Evolutionary conservation across 495 filamentous ascomycete genomes (phyloP).

Genomic region (Venustampulla echinocandica): DNA sequence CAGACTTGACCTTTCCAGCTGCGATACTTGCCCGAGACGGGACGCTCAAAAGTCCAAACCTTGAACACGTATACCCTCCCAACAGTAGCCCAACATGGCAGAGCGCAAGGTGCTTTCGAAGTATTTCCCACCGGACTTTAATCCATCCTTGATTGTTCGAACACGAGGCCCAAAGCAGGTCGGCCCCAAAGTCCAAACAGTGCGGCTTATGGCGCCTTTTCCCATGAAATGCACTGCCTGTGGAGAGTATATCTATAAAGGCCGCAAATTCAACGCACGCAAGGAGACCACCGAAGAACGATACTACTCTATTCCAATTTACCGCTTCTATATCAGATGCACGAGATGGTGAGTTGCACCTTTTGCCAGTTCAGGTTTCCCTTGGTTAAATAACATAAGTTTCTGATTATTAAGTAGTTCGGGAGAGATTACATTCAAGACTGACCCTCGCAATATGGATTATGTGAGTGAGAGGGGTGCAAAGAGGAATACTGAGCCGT

Average conservation of each 20-base stretch:
- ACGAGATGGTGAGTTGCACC: too few relatives aligned
- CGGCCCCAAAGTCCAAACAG: conserved; percentile 75
- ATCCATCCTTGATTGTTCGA: conserved; percentile 74
- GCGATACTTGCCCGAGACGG: too few relatives aligned
- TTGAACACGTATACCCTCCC: too few relatives aligned
- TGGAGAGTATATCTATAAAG: conserved; percentile 95
- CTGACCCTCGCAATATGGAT: conserved; percentile 91
- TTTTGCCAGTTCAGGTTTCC: too few relatives aligned
- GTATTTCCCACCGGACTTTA: conserved; percentile 96
- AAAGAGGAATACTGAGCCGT: conserved; percentile 88
- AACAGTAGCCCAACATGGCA: conserved; percentile 70
- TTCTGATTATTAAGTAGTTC: too few relatives aligned
- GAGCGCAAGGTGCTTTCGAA: conserved; percentile 82
- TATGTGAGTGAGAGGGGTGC: conserved; percentile 83
- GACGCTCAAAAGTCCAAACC: too few relatives aligned
- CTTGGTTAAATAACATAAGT: too few relatives aligned
- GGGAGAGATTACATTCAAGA: conserved; percentile 88
- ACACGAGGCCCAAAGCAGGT: conserved; percentile 57
- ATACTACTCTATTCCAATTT: conserved; percentile 83
- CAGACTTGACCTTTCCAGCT: too few relatives aligned
- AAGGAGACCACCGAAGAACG: conserved; percentile 91
- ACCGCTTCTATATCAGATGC: conserved; percentile 91
- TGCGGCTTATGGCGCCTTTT: conserved; percentile 97
- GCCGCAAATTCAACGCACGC: conserved; percentile 92
- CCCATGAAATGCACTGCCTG: conserved; percentile 85